Evolutionary conservation across 148 eudicot genomes (phyloP).

Genomic region (Rheum nobile): DNA sequence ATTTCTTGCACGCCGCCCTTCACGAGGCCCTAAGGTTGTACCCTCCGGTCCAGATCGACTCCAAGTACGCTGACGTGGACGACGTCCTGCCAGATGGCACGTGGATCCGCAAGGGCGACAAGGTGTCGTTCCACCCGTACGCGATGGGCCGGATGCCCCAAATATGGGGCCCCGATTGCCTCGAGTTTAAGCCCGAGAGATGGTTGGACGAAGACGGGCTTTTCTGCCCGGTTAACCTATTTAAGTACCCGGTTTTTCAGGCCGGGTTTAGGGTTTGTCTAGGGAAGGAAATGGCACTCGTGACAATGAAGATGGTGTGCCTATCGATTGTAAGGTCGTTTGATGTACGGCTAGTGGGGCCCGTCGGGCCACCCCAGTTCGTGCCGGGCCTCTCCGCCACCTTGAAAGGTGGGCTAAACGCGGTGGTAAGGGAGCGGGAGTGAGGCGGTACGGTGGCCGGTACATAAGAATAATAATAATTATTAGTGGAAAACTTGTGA

Average conservation of each 20-base stretch:
- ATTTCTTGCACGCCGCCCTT: slow-evolving; percentile 31
- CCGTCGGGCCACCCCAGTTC: background rate
- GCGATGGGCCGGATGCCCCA: slow-evolving; percentile 37
- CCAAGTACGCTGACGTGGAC: slow-evolving; percentile 18
- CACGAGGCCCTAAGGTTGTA: slow-evolving; percentile 32
- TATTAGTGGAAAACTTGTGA: background rate
- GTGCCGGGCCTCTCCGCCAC: background rate
- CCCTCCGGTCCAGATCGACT: slow-evolving; percentile 40
- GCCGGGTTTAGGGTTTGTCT: slow-evolving; percentile 10
- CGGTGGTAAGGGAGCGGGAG: background rate
- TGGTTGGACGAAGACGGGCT: slow-evolving; percentile 24
- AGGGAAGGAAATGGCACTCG: slow-evolving; percentile 9
- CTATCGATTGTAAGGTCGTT: slow-evolving; percentile 1
- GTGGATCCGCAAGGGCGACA: slow-evolving; percentile 20
- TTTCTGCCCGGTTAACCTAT: slow-evolving; percentile 2
- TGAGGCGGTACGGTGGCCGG: background rate
- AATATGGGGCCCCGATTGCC: slow-evolving; percentile 33
- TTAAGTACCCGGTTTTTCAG: slow-evolving; percentile 7
- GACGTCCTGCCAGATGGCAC: slow-evolving; percentile 31
- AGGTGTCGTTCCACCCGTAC: slow-evolving; percentile 28
- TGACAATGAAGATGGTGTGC: background rate
- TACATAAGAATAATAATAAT: background rate
- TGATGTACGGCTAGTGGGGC: slow-evolving; percentile 1
- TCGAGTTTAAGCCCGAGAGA: slow-evolving; percentile 35
- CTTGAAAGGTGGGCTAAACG: background rate